Evolutionary conservation across 345 rosid genomes (phyloP).

Genomic region (Eucalyptus erythrocorys): DNA sequence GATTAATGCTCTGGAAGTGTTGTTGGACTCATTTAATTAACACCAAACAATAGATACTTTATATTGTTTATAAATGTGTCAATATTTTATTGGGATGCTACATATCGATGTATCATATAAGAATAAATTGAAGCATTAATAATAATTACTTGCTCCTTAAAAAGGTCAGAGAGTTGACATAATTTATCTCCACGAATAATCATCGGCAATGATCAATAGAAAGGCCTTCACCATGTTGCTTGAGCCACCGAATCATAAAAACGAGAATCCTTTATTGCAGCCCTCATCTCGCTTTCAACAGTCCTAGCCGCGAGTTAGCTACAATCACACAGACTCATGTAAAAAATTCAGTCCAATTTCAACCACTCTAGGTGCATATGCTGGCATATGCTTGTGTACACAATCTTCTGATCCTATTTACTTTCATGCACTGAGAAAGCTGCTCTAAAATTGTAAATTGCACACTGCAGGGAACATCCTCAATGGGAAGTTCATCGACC

Average conservation of each 20-base stretch:
- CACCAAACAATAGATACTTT: not conserved
- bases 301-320: not conserved
- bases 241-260: no score
- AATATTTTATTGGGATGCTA: not conserved
- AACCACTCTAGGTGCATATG: no score
- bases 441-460: no score
- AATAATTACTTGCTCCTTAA: not conserved
- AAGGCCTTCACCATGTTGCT: not conserved
- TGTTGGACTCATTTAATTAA: not conserved
- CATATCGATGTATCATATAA: not conserved
- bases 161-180: not conserved
- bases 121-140: not conserved
- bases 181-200: not conserved
- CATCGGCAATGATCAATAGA: not conserved
- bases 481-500: no score
- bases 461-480: no score
- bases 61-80: not conserved
- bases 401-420: no score
- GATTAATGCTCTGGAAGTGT: not conserved
- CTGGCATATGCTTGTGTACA: no score
- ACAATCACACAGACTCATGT: no score
- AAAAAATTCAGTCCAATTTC: no score
- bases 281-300: no score
- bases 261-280: no score
- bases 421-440: no score